Evolutionary conservation across 2,329 filamentous ascomycete genomes (phyloP).

Genomic region (Endothia cerciana): DNA sequence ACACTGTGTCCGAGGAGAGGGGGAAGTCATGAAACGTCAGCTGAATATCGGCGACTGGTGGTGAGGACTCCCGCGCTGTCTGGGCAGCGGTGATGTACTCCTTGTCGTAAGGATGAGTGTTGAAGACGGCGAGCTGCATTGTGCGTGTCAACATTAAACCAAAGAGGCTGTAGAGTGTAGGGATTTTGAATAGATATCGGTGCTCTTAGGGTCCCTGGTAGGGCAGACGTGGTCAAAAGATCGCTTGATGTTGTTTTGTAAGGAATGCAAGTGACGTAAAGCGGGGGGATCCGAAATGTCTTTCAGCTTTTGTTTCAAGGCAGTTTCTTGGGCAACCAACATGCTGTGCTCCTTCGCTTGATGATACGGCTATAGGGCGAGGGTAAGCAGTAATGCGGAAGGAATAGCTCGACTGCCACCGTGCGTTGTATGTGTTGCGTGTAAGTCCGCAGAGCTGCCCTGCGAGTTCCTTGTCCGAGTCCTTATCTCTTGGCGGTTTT

Average conservation of each 20-base stretch:
- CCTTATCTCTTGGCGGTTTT: too few species aligned
- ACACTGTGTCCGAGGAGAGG: conserved; percentile 58
- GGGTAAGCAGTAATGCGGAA: neutral
- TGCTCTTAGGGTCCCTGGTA: neutral
- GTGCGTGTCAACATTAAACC: conserved; percentile 11
- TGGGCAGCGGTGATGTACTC: conserved; percentile 54
- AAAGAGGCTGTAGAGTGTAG: neutral
- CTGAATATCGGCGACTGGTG: conserved; percentile 43
- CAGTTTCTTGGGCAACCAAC: neutral
- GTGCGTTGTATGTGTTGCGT: neutral
- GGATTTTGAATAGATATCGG: neutral
- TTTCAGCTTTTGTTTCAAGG: neutral
- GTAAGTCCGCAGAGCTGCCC: too few species aligned
- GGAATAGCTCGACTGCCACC: neutral
- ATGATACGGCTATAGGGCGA: neutral
- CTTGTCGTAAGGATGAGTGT: conserved; percentile 66
- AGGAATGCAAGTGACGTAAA: neutral
- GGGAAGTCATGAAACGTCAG: conserved; percentile 62
- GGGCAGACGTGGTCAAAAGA: neutral
- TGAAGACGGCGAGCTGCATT: conserved; percentile 67
- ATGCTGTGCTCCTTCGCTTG: neutral
- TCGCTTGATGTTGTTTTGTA: neutral
- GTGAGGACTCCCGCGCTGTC: conserved; percentile 38
- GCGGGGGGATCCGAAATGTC: neutral
- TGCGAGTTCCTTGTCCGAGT: too few species aligned